Percentiles rank a stretch among this genome's conserved stretches.
phyloP scores from a whole-genome alignment of 768 basidiomycete genomes.

The Naematelia aurantialba region DNA sequence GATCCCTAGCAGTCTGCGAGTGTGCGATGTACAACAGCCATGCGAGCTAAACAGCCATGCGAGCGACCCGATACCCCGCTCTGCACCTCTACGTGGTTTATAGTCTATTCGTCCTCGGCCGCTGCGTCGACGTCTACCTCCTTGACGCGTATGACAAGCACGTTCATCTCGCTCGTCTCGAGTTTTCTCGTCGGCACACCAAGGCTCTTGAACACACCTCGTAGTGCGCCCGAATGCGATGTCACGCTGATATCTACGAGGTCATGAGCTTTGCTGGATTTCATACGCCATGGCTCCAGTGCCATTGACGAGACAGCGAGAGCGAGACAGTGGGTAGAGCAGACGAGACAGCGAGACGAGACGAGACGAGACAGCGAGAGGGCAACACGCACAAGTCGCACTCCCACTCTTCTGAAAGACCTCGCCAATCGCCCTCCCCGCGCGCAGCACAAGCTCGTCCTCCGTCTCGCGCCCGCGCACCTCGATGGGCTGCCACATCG shows the following conservation, averaged over 20 bases:
- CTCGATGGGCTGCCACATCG: slow-evolving; percentile 14
- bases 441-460: slow-evolving; percentile 22
- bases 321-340: too few species aligned
- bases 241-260: slow-evolving; percentile 29
- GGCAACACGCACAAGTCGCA: slow-evolving; percentile 19
- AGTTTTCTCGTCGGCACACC: slow-evolving; percentile 15
- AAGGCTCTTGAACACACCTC: slow-evolving; percentile 22
- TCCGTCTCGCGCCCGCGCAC: slow-evolving; percentile 24
- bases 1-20: too few species aligned
- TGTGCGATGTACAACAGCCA: too few species aligned
- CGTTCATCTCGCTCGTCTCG: slow-evolving; percentile 31
- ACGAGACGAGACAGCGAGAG: background rate
- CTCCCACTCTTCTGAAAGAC: slow-evolving; percentile 12
- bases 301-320: too few species aligned
- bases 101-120: too few species aligned
- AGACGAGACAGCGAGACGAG: too few species aligned
- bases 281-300: too few species aligned
- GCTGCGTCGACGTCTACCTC: slow-evolving; percentile 5
- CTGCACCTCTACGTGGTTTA: too few species aligned
- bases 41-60: too few species aligned
- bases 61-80: too few species aligned
- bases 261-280: background rate
- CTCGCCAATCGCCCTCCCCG: slow-evolving; percentile 20
- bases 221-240: slow-evolving; percentile 25
- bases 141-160: slow-evolving; percentile 28